These are phyloP conservation scores for Yarrowia divulgata DNA, from an alignment of 805 yeast species.

Conservation along the genomic window DNA sequence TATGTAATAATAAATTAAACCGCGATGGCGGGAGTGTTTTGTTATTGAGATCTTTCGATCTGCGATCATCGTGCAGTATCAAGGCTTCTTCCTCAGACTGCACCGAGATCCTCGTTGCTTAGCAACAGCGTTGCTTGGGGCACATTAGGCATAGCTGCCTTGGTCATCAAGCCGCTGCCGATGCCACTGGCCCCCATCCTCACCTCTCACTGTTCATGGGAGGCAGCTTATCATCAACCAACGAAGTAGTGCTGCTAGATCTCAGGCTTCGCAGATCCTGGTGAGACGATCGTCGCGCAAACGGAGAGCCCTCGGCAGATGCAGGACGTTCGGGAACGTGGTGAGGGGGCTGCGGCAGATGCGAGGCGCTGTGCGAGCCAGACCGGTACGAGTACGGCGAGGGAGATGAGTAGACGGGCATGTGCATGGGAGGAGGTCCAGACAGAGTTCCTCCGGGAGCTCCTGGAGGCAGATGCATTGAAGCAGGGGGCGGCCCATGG, in stretches of 20 bases:
- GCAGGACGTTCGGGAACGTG: conserved; percentile 36
- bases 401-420: conserved; percentile 32
- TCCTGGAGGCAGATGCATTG: conserved; percentile 15
- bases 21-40: conserved; percentile 30
- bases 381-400: conserved; percentile 34
- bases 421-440: conserved; percentile 31
- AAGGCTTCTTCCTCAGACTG: not conserved
- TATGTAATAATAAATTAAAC: conserved; percentile 26
- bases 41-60: not conserved
- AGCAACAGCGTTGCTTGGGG: no score
- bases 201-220: conserved; percentile 10
- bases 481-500: conserved; percentile 9
- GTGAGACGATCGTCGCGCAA: conserved; percentile 13
- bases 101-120: no score
- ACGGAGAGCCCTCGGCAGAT: conserved; percentile 35
- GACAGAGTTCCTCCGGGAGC: conserved; percentile 12
- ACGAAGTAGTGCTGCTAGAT: conserved; percentile 17
- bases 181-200: no score
- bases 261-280: conserved; percentile 13
- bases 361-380: conserved; percentile 23
- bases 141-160: no score
- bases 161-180: no score
- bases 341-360: conserved; percentile 30
- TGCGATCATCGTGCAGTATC: not conserved
- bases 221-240: conserved; percentile 26